Evolutionary conservation across 2,329 filamentous ascomycete genomes (phyloP).

Genomic region (Onygenales sp.): DNA sequence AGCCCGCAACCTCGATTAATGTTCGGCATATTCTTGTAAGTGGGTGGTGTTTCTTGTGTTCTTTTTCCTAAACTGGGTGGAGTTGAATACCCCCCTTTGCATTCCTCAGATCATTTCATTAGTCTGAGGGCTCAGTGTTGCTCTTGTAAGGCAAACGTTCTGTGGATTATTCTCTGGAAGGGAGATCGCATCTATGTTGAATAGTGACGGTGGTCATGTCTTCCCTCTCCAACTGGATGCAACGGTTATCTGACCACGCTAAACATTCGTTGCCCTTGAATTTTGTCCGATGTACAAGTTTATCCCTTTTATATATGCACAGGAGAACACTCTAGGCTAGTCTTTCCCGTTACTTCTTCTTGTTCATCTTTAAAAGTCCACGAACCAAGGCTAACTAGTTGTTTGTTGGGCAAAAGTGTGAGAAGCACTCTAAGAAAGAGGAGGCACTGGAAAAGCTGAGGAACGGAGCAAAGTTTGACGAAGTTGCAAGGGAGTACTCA

Average conservation of each 20-base stretch:
- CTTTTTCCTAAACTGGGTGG: neutral
- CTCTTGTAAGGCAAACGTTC: no score
- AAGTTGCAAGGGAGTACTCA: conserved; percentile 54
- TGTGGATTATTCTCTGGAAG: neutral
- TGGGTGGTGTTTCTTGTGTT: conserved; percentile 5
- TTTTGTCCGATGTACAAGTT: neutral
- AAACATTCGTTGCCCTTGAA: neutral
- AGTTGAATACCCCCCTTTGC: neutral
- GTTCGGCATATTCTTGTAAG: conserved; percentile 53
- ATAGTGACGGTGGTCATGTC: no score
- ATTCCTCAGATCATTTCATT: neutral
- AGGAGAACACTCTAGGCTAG: neutral
- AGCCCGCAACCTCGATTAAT: conserved; percentile 55
- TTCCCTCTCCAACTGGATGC: no score
- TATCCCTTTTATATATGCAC: neutral
- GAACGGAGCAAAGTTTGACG: conserved; percentile 53
- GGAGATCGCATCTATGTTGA: neutral
- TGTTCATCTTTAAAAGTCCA: neutral
- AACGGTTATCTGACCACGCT: neutral
- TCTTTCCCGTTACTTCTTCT: neutral
- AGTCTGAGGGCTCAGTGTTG: no score
- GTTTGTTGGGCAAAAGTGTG: conserved; percentile 34
- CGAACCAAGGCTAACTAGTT: neutral
- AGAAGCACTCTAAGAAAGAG: conserved; percentile 57
- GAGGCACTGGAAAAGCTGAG: conserved; percentile 53